Percentiles rank a stretch among this genome's conserved stretches.
Conservation (phyloP, 148 eudicot species). For the Diospyros lotus region DNA sequence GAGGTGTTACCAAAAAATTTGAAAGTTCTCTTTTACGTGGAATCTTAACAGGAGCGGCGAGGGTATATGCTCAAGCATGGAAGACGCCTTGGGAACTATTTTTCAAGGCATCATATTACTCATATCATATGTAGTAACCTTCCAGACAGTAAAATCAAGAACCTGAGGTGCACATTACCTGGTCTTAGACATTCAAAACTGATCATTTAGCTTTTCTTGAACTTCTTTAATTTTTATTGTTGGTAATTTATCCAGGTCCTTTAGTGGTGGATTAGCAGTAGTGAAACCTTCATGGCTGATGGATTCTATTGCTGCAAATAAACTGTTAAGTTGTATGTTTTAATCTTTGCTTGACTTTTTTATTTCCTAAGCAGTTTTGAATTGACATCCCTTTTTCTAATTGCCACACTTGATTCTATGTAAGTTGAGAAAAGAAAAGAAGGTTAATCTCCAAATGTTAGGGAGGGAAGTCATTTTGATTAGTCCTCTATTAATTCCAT, state of each 20-base stretch:
- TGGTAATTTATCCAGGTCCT: slow-evolving; percentile 51
- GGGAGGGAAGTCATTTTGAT: background rate
- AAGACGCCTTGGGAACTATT: slow-evolving; percentile 85
- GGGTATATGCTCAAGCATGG: slow-evolving; percentile 87
- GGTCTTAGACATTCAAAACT: background rate
- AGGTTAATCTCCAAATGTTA: background rate
- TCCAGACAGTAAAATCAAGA: slow-evolving; percentile 86
- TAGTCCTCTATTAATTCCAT: background rate
- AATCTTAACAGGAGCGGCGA: slow-evolving; percentile 60
- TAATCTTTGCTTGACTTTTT: slow-evolving; percentile 2
- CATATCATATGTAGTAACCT: slow-evolving; percentile 95
- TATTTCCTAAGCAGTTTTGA: background rate
- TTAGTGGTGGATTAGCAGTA: slow-evolving; percentile 88
- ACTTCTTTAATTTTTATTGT: background rate
- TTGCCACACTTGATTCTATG: background rate
- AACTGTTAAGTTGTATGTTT: slow-evolving; percentile 72
- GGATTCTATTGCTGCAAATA: slow-evolving; percentile 75
- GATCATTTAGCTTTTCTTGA: background rate
- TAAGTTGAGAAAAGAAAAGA: background rate
- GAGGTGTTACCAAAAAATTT: background rate
- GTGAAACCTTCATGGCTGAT: slow-evolving; percentile 84
- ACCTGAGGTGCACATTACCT: slow-evolving; percentile 50
- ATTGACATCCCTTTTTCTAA: background rate
- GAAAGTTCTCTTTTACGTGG: no score
- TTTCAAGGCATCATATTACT: slow-evolving; percentile 81